Evolutionary conservation across 2,329 filamentous ascomycete species (phyloP), one percentile per base, ranked within the genome.

Genomic region (Sporothrix curviconia): DNA sequence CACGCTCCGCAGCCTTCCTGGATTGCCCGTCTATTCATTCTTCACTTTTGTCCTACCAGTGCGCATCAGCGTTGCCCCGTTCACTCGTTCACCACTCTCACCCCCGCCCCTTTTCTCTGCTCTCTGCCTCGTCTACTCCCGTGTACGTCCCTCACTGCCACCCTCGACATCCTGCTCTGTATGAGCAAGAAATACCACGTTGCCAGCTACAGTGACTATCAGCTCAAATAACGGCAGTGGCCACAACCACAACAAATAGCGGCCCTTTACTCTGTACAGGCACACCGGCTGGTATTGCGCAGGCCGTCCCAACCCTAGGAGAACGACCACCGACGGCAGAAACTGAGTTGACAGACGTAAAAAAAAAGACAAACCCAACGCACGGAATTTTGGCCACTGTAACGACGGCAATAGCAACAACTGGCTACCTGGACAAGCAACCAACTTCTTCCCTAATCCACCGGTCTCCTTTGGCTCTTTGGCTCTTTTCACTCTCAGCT

Each of bases 21-120:
- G 34, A 11, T 24, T 12, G n/a, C 30, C 32, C 24, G 14, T n/a
- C 36, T 19, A 51, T n/a, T n/a, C n/a, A n/a, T n/a, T n/a, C n/a
- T 37, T 51, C 17, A 37, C 34, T 52, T 32, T 49, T 43, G 59
- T 56, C 49, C 46, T 51, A 60, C 46, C 56, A 42, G 28, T 11
- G 17, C 24, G 28, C 42, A 44, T 40, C 42, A 42, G 54, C n/a
- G n/a, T n/a, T n/a, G n/a, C n/a, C n/a, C n/a, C n/a, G n/a, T n/a
- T n/a, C n/a, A n/a, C n/a, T n/a, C n/a, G n/a, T 24, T 22, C 44
- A 30, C 7, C 32, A 12, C 32, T 37, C 14, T 51, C 47, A 51
- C 47, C 47, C 24, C 28, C 34, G 19, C 22, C 46, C 17, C 46
- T 19, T 19, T 19, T 36, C 36, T 51, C 32, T 34, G 39, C 19